These are phyloP conservation scores for Neurospora sp. DNA, from an alignment of 495 filamentous ascomycete genomes.

Conservation along the genomic window DNA sequence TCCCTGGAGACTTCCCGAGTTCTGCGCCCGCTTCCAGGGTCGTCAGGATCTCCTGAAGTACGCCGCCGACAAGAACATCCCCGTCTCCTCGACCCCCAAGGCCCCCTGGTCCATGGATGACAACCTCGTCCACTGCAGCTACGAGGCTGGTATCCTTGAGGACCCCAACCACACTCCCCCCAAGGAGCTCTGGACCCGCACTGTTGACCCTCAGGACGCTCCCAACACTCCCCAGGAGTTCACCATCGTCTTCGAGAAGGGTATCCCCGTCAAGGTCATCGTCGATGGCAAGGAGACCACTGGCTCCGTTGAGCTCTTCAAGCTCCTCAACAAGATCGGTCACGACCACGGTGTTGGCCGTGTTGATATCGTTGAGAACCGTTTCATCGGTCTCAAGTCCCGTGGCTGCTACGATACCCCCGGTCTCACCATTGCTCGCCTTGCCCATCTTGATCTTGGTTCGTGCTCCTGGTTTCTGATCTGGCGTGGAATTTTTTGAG, in stretches of 20 bases:
- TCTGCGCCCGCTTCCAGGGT: conserved; percentile 73
- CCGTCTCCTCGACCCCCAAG: conserved; percentile 75
- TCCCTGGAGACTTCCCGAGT: conserved; percentile 77
- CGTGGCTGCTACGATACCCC: conserved; percentile 86
- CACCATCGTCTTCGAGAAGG: conserved; percentile 74
- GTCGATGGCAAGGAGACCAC: conserved; percentile 56
- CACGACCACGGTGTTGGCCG: conserved; percentile 69
- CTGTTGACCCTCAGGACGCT: conserved; percentile 63
- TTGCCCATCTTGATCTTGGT: conserved; percentile 67
- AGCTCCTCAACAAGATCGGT: conserved; percentile 67
- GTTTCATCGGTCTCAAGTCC: conserved; percentile 53
- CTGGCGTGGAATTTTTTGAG: background rate
- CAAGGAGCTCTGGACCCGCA: conserved; percentile 77
- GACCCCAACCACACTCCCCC: conserved; percentile 55
- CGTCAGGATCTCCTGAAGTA: conserved; percentile 85
- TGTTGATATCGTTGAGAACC: conserved; percentile 78
- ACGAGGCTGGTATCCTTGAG: conserved; percentile 77
- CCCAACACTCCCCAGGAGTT: conserved; percentile 69
- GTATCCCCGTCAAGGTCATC: conserved; percentile 59
- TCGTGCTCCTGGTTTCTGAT: background rate
- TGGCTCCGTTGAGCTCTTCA: conserved; percentile 70
- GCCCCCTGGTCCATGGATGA: conserved; percentile 80
- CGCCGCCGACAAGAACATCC: conserved; percentile 65
- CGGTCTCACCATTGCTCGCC: conserved; percentile 56
- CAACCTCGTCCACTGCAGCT: conserved; percentile 85